phyloP scores from a whole-genome alignment of 495 filamentous ascomycete genomes.

The Penicillium bialowiezense region DNA sequence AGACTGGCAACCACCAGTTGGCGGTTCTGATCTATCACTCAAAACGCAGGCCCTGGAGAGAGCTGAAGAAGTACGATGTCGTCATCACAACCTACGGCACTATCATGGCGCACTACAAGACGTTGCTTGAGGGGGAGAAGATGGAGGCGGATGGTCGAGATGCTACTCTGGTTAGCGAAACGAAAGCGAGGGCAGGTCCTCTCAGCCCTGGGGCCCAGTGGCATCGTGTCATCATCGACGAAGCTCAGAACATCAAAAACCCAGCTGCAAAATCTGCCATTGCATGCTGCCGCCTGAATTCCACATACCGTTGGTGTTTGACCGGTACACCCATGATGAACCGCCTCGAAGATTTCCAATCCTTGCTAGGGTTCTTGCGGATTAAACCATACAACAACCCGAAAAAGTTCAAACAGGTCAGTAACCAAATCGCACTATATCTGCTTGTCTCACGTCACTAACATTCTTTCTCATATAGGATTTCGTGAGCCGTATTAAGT shows the following conservation, averaged over 20 bases:
- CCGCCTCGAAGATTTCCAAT: slow-evolving; percentile 74
- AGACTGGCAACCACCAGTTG: slow-evolving; percentile 54
- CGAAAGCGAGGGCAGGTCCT: slow-evolving; percentile 49
- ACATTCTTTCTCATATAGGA: slow-evolving; percentile 30
- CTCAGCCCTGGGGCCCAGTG: slow-evolving; percentile 65
- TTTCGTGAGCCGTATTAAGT: slow-evolving; percentile 54
- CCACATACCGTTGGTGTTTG: slow-evolving; percentile 76
- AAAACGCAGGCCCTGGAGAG: slow-evolving; percentile 53
- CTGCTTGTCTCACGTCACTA: background rate
- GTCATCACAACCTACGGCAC: slow-evolving; percentile 91
- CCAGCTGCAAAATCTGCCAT: slow-evolving; percentile 62
- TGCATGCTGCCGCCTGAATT: slow-evolving; percentile 59
- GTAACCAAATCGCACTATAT: slow-evolving; percentile 19
- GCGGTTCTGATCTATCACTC: slow-evolving; percentile 67
- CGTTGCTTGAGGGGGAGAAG: slow-evolving; percentile 52
- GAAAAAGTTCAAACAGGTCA: slow-evolving; percentile 57
- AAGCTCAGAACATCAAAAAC: slow-evolving; percentile 95
- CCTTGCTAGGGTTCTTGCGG: slow-evolving; percentile 75
- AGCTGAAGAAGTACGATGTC: slow-evolving; percentile 70
- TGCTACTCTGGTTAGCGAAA: slow-evolving; percentile 9
- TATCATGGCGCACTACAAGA: slow-evolving; percentile 56
- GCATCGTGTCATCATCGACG: slow-evolving; percentile 86
- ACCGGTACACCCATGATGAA: slow-evolving; percentile 98
- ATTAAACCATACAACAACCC: slow-evolving; percentile 76
- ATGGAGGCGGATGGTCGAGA: slow-evolving; percentile 33